Base-by-base conservation (phyloP, 2,329 filamentous ascomycete species). In the Fusarium algeriense region DNA sequence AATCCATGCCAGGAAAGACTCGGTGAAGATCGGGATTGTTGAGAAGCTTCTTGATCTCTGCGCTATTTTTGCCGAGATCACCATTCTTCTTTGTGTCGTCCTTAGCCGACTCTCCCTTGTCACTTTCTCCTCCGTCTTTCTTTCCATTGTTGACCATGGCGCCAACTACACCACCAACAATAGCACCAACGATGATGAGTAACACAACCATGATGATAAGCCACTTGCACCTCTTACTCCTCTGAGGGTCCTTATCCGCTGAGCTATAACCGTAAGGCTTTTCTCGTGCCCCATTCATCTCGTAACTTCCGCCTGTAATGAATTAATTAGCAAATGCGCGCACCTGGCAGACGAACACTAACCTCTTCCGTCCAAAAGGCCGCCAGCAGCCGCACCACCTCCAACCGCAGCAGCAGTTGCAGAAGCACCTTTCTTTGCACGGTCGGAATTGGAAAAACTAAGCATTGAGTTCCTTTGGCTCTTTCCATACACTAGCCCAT, bases 1-100 rank as follows among this genome's bases (percentile, higher is more conserved):
- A 98, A 81, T 98, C 95, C 82, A 98, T 93, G 30, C 94, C 95
- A 0, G 94, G 93, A 80, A 98, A 98, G 4, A 98, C 94, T 80
- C 94, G 97, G 86, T 97, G 94, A 28, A 98, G 86, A 70, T 94
- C 83, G 0, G 85, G 79, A 81, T 97, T 97, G 83, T 92, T 91
- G 85, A 98, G 85, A 17, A 98, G 85, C 6, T 86, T 85, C 83
- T 97, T 87, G 82, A 98, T 97, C 81, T 97, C 92, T 3, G 83
- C 73, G 12, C 93, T 97, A 80, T 95, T 84, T 79, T 91, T 90
- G 80, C 86, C 83, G 10, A 97, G 87, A 70, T 95, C 92, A 44
- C 91, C 90, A 74, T 93, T 93, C 60, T 85, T 81, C 15, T 83
- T 79, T 1, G 81, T 78, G 77, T 95, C 92, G n/a, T 87, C 83